A percentile compares a stretch with the other conserved stretches of the same genome.
Evolutionary conservation across 2,329 filamentous ascomycete genomes (phyloP).

Genomic region (Acarospora socialis): DNA sequence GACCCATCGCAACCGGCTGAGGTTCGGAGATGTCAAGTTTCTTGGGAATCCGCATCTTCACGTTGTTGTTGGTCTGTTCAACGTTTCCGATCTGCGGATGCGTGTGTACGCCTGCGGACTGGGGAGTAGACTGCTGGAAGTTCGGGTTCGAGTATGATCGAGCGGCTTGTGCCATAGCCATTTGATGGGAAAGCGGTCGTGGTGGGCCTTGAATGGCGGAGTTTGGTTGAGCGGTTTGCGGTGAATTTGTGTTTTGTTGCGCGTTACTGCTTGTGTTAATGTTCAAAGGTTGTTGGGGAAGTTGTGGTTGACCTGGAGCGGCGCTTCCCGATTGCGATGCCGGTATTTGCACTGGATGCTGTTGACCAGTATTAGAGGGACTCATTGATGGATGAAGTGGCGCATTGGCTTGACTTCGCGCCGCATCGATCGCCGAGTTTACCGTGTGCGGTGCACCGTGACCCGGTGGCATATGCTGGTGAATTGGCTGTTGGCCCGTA

Average conservation of each 20-base stretch:
- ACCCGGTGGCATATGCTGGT: slow-evolving; percentile 1
- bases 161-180: slow-evolving; percentile 31
- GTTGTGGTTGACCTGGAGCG: slow-evolving; percentile 14
- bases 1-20: slow-evolving; percentile 58
- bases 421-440: slow-evolving; percentile 33
- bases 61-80: slow-evolving; percentile 25
- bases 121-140: slow-evolving; percentile 17
- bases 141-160: slow-evolving; percentile 27
- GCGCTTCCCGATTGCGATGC: slow-evolving; percentile 12
- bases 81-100: slow-evolving; percentile 25
- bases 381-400: slow-evolving; percentile 25
- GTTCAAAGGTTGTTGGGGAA: slow-evolving; percentile 17
- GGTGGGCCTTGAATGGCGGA: slow-evolving; percentile 8
- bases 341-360: slow-evolving; percentile 14
- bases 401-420: slow-evolving; percentile 20
- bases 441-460: slow-evolving; percentile 28
- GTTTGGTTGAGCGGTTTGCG: slow-evolving; percentile 9
- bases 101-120: slow-evolving; percentile 22
- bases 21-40: slow-evolving; percentile 58
- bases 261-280: slow-evolving; percentile 1
- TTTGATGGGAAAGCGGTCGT: slow-evolving; percentile 27
- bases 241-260: not conserved
- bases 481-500: not conserved
- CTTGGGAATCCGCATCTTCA: slow-evolving; percentile 73
- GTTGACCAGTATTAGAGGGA: slow-evolving; percentile 21